Evolutionary conservation across 208 protist species (phyloP), one percentile per base, ranked within the genome.

Genomic region (Leishmania turanica): DNA sequence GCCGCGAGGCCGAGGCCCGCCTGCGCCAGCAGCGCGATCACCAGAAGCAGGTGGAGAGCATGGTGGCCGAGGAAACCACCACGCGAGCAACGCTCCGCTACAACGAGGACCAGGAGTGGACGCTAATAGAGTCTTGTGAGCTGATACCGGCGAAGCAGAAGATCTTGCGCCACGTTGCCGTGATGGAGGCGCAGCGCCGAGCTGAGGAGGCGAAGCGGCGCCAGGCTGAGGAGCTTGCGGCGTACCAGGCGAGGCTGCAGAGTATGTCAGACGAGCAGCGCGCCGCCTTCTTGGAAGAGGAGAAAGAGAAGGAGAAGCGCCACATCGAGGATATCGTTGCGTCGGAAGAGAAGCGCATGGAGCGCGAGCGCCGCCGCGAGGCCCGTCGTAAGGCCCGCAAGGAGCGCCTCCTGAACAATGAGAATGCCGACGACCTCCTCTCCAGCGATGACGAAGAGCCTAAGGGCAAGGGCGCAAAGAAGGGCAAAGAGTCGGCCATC

Each of bases 201-300:
- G 80, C 81, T 2, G 88, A 88, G 54, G 90, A 92, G 83, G 84
- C 90, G 45, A 83, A 82, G 64, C 90, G 87, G 21, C 82, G 84
- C 53, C 87, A 88, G 40, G 87, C 76, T 21, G 83, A 82, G 60
- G 84, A 92, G 75, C 79, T 82, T 8, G 88, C 86, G 2, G 90
- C 90, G 54, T 94, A 92, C 37, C 79, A 88, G 42, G 87, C 84
- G 68, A 88, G 81, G 60, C 88, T 94, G 77, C 75, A 76, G 21
- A 65, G 84, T 56, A 84, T 91, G 82, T 64, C 84, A 3, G 75
- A 79, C 54, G 90, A 84, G 79, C 88, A 92, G 76, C 88, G 89
- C 11, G 84, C 85, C 21, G 85, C 77, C n/a, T 91, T 94, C 60
- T 60, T 92, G 53, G 79, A 76, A 27, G 87, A 82, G 49, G 87